Evolutionary conservation across 2,329 filamentous ascomycete genomes (phyloP).

Genomic region (Furcasterigmium furcatum): DNA sequence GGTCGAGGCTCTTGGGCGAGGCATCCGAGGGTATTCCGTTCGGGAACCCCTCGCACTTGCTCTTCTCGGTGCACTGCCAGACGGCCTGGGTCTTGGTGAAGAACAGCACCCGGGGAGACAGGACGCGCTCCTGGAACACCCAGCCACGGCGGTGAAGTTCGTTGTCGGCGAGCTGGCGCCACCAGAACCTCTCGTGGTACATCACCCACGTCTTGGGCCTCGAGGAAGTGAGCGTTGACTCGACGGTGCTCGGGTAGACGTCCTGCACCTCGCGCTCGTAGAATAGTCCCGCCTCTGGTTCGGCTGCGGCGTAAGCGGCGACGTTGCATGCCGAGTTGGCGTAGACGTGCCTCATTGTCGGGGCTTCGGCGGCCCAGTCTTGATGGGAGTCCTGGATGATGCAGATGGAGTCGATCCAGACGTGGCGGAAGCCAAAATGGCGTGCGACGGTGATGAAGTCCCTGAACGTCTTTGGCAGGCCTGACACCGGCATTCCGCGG

Average conservation of each 20-base stretch:
- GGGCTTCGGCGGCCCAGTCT: constrained; percentile 13
- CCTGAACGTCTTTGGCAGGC: constrained; percentile 10
- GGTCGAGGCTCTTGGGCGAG: no score
- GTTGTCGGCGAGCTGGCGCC: neutral
- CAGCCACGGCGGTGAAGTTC: constrained; percentile 9
- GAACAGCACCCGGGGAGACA: constrained; percentile 14
- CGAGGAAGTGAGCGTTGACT: neutral
- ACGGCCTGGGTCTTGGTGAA: constrained; percentile 11
- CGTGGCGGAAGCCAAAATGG: constrained; percentile 12
- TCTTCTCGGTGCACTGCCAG: constrained; percentile 13
- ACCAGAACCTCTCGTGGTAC: neutral
- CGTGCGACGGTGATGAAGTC: constrained; percentile 9
- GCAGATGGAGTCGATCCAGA: constrained; percentile 15
- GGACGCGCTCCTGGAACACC: constrained; percentile 17
- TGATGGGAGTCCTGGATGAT: constrained; percentile 13
- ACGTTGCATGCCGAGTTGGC: constrained; percentile 9
- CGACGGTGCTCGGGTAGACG: neutral
- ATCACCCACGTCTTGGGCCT: neutral
- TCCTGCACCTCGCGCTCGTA: neutral
- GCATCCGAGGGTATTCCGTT: neutral
- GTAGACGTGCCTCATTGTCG: constrained; percentile 11
- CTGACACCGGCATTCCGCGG: neutral
- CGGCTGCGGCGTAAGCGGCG: constrained; percentile 7
- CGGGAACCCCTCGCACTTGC: constrained; percentile 14
- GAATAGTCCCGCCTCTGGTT: constrained; percentile 6